phyloP scores from a whole-genome alignment of 768 basidiomycete species.

The Stropharia rugosoannulata region DNA sequence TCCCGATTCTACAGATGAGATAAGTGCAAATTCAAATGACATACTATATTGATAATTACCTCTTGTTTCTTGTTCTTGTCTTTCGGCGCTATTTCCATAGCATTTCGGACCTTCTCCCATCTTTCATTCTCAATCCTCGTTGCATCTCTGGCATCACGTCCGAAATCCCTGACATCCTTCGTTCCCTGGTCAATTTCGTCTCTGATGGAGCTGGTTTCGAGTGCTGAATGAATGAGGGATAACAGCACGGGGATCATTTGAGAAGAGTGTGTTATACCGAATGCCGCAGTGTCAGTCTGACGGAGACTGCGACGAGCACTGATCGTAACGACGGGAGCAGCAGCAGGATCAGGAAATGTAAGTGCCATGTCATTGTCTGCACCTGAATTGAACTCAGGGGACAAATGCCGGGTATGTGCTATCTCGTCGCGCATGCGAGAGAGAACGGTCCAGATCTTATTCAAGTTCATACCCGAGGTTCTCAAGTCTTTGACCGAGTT shows the following conservation, averaged over 20 bases:
- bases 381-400: background rate
- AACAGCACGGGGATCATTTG: conserved; percentile 70
- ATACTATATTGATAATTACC: conserved; percentile 19
- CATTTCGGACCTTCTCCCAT: conserved; percentile 48
- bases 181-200: conserved; percentile 61
- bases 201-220: conserved; percentile 47
- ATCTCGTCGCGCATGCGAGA: conserved; percentile 41
- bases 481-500: conserved; percentile 52
- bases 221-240: conserved; percentile 52
- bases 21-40: background rate
- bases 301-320: conserved; percentile 50
- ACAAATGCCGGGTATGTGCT: conserved; percentile 1
- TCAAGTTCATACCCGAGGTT: conserved; percentile 51
- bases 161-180: conserved; percentile 53
- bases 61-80: conserved; percentile 20
- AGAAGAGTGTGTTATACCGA: conserved; percentile 38
- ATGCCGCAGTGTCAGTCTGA: conserved; percentile 24
- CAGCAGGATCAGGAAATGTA: conserved; percentile 57
- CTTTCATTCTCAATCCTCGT: conserved; percentile 55
- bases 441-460: conserved; percentile 62
- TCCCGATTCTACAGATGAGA: conserved; percentile 36
- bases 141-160: conserved; percentile 51
- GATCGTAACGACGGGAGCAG: conserved; percentile 42
- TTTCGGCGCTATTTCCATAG: conserved; percentile 22
- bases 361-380: conserved; percentile 18